A percentile compares a stretch with the other conserved stretches of the same genome.
phyloP scores from a whole-genome alignment of 768 basidiomycete genomes.

The Termitomyces titanicus region DNA sequence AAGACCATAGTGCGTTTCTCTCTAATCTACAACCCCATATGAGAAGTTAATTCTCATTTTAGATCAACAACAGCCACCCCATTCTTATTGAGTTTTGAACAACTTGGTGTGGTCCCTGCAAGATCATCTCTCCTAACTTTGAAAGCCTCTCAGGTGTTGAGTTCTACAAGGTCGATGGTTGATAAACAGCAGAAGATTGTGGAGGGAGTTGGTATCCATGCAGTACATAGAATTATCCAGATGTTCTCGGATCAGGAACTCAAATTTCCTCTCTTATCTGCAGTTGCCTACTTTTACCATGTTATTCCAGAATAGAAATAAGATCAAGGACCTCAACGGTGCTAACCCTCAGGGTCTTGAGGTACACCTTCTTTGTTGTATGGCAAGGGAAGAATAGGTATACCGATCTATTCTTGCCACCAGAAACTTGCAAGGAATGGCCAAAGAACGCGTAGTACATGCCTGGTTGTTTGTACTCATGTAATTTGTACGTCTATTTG shows the following conservation, averaged over 20 bases:
- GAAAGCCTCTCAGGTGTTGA: constrained; percentile 51
- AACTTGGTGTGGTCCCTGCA: constrained; percentile 75
- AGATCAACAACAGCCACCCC: constrained; percentile 46
- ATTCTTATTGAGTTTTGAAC: constrained; percentile 74
- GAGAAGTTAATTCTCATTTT: not conserved
- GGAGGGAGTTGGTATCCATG: constrained; percentile 37
- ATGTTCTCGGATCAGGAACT: not conserved
- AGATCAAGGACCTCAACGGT: constrained; percentile 39
- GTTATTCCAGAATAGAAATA: constrained; percentile 33
- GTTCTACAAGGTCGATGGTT: constrained; percentile 75
- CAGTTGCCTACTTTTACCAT: constrained; percentile 36
- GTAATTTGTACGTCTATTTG: not conserved
- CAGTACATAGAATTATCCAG: constrained; percentile 2
- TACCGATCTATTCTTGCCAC: not conserved
- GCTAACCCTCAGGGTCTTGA: constrained; percentile 38
- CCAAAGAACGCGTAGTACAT: not conserved
- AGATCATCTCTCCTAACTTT: constrained; percentile 61
- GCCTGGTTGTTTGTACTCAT: too few species aligned
- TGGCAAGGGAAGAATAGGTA: not conserved
- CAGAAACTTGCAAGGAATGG: not conserved
- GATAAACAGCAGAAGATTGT: constrained; percentile 53
- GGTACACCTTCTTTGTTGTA: constrained; percentile 25
- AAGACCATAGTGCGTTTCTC: constrained; percentile 37
- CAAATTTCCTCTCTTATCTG: not conserved
- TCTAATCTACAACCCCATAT: not conserved